phyloP scores from a whole-genome alignment of 495 filamentous ascomycete species.

The Penicillium paxilli region DNA sequence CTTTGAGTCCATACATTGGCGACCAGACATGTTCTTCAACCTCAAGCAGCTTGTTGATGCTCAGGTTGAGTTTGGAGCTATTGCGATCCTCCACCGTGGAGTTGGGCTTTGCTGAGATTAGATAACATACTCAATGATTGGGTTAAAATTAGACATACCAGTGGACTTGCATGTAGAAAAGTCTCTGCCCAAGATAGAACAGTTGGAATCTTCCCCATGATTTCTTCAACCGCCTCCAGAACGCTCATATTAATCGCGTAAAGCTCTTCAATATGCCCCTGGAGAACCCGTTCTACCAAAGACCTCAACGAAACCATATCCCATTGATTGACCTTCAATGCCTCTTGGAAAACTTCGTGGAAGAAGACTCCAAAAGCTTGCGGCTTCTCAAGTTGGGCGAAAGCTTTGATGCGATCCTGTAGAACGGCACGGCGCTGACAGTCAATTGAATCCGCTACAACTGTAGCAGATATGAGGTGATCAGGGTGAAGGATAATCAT shows the following conservation, averaged over 20 bases:
- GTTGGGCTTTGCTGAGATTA: constrained; percentile 48
- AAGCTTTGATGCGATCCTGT: constrained; percentile 89
- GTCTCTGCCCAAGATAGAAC: constrained; percentile 78
- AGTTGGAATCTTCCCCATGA: constrained; percentile 75
- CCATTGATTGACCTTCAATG: constrained; percentile 82
- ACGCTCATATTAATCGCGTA: constrained; percentile 78
- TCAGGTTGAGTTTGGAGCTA: constrained; percentile 70
- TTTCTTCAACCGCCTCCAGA: constrained; percentile 68
- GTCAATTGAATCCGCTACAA: constrained; percentile 88
- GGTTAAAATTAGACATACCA: constrained; percentile 45
- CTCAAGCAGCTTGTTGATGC: constrained; percentile 89
- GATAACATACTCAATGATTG: neutral
- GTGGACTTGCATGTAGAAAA: constrained; percentile 73
- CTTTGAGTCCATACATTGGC: constrained; percentile 93
- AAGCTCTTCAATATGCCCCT: constrained; percentile 78
- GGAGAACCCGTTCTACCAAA: constrained; percentile 63
- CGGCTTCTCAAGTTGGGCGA: constrained; percentile 70
- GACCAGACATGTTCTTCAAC: constrained; percentile 98
- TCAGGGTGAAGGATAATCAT: constrained; percentile 94
- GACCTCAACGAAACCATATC: constrained; percentile 61
- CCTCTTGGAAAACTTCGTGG: constrained; percentile 92
- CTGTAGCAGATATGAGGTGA: constrained; percentile 90
- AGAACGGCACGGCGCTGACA: constrained; percentile 88
- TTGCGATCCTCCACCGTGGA: constrained; percentile 79
- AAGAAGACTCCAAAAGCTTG: constrained; percentile 88